phyloP scores from a whole-genome alignment of 139 green algal species.

The Picochlorum sp. region DNA sequence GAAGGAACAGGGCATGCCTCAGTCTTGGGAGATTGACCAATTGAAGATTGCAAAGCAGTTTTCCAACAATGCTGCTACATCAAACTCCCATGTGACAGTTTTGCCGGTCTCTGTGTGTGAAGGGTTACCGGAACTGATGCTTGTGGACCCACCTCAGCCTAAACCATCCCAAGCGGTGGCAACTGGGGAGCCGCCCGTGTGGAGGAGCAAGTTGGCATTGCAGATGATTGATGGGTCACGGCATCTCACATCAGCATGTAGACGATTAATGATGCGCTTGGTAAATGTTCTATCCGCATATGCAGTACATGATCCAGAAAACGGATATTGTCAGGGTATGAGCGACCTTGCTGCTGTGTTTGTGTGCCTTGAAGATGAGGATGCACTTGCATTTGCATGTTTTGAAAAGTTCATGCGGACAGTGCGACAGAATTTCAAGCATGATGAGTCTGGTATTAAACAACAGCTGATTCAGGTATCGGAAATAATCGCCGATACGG shows the following conservation, averaged over 20 bases:
- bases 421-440: constrained; percentile 60
- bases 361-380: constrained; percentile 66
- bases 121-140: constrained; percentile 29
- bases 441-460: constrained; percentile 62
- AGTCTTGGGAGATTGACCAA: constrained; percentile 1
- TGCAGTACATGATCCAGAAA: constrained; percentile 66
- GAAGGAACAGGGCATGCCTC: neutral
- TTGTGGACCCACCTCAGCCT: constrained; percentile 12
- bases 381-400: constrained; percentile 77
- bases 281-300: constrained; percentile 72
- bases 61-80: neutral
- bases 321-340: constrained; percentile 85
- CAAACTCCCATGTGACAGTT: constrained; percentile 10
- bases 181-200: constrained; percentile 17
- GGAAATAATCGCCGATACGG: constrained; percentile 36
- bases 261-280: constrained; percentile 45
- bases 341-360: constrained; percentile 77
- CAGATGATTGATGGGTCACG: constrained; percentile 24
- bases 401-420: constrained; percentile 68
- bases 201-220: constrained; percentile 25
- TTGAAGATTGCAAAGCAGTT: neutral
- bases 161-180: constrained; percentile 4
- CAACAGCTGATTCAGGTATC: constrained; percentile 45
- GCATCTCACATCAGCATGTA: constrained; percentile 33
- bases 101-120: constrained; percentile 21